Percentiles rank a stretch among this genome's conserved stretches.
These are phyloP conservation scores for Leccinum rimulosum DNA, from an alignment of 768 basidiomycete genomes.

Conservation along the genomic window DNA sequence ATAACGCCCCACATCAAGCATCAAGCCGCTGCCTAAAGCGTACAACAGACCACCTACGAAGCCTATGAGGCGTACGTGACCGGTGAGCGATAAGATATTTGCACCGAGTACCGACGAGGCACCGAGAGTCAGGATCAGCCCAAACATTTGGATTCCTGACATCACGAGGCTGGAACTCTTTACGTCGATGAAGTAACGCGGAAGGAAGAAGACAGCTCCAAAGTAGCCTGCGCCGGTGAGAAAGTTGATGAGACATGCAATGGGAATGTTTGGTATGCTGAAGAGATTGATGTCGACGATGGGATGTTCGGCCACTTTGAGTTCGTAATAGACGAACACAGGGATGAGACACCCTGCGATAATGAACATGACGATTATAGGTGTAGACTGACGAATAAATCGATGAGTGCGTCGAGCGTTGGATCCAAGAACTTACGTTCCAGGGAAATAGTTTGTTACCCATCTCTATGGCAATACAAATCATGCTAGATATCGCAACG, in stretches of 20 bases:
- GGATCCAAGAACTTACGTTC: conserved; percentile 24
- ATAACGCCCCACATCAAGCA: conserved; percentile 31
- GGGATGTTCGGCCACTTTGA: conserved; percentile 32
- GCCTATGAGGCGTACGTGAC: conserved; percentile 32
- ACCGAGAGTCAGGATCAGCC: conserved; percentile 33
- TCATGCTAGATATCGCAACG: conserved; percentile 34
- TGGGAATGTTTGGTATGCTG: conserved; percentile 34
- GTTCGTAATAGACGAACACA: conserved; percentile 35
- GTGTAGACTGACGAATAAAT: conserved; percentile 23
- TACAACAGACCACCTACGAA: conserved; percentile 31
- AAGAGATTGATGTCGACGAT: conserved; percentile 35
- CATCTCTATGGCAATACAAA: conserved; percentile 38
- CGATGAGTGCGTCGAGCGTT: background rate
- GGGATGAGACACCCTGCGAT: conserved; percentile 32
- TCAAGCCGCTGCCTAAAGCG: conserved; percentile 32
- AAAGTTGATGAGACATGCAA: conserved; percentile 37
- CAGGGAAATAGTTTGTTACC: conserved; percentile 37
- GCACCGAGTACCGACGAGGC: conserved; percentile 35
- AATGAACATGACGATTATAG: conserved; percentile 29
- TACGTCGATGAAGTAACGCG: conserved; percentile 39
- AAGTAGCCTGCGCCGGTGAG: conserved; percentile 39
- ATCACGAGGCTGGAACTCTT: conserved; percentile 32
- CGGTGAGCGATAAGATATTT: conserved; percentile 32
- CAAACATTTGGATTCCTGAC: conserved; percentile 37
- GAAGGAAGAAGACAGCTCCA: conserved; percentile 37